Conservation (phyloP, 768 basidiomycete genomes). For the Lentinula boryana region DNA sequence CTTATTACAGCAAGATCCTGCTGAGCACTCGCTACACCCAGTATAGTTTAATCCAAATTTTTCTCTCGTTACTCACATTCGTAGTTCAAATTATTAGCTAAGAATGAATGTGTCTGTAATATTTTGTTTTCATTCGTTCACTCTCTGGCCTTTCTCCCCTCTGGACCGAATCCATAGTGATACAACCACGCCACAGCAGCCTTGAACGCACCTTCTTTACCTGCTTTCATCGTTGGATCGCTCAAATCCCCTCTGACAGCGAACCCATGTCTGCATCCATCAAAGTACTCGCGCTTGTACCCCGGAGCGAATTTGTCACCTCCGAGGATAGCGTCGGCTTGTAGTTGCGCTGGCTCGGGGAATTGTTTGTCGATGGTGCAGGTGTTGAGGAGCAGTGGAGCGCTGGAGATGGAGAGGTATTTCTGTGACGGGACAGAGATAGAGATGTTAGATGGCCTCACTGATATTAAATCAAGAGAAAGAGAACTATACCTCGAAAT, state of each 20-base stretch:
- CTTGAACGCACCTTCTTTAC: conserved; percentile 50
- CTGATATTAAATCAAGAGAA: neutral
- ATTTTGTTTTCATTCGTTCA: neutral
- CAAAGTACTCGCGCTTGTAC: conserved; percentile 26
- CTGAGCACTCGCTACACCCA: neutral
- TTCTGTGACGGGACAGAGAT: conserved; percentile 25
- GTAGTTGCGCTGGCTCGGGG: conserved; percentile 26
- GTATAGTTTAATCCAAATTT: too few relatives aligned
- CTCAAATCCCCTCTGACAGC: conserved; percentile 34
- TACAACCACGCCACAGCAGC: conserved; percentile 40
- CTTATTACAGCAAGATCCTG: neutral
- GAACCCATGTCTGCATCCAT: conserved; percentile 33
- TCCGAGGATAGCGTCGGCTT: conserved; percentile 31
- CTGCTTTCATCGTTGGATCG: conserved; percentile 41
- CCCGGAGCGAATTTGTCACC: conserved; percentile 29
- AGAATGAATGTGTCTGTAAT: too few relatives aligned
- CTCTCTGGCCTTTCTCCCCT: neutral
- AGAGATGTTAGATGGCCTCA: neutral
- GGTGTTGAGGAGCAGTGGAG: conserved; percentile 63
- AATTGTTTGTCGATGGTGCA: conserved; percentile 38
- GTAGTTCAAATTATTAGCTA: too few relatives aligned
- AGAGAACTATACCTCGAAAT: conserved; percentile 44
- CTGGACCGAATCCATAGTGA: neutral
- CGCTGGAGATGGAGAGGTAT: conserved; percentile 37
- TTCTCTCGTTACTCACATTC: too few relatives aligned